Evolutionary conservation across 495 filamentous ascomycete species (phyloP).

Genomic region (Penicillium cataractarum): DNA sequence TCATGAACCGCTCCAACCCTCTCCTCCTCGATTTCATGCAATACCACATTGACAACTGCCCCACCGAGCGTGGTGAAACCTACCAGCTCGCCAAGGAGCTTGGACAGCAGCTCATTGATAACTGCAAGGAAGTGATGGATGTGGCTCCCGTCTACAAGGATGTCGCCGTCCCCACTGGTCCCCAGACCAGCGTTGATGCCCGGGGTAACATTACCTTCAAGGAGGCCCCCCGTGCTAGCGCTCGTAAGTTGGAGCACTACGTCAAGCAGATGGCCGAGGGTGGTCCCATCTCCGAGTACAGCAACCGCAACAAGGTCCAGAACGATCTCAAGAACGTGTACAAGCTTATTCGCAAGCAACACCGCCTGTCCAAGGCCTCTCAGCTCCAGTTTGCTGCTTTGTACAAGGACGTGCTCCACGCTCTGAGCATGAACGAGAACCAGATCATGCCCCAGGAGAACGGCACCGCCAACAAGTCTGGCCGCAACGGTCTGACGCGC

Average conservation of each 20-base stretch:
- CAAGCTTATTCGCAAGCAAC: constrained; percentile 96
- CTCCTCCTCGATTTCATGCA: constrained; percentile 98
- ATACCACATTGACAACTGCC: constrained; percentile 99
- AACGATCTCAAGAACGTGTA: constrained; percentile 92
- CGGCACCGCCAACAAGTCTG: constrained; percentile 65
- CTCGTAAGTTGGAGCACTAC: constrained; percentile 97
- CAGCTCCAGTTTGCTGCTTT: constrained; percentile 93
- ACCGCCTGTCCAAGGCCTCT: constrained; percentile 91
- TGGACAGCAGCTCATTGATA: constrained; percentile 93
- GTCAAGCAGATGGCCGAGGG: constrained; percentile 98
- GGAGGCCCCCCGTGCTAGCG: constrained; percentile 84
- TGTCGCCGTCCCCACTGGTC: constrained; percentile 87
- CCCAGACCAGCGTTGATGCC: constrained; percentile 85
- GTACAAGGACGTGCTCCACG: constrained; percentile 91
- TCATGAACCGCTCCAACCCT: constrained; percentile 99
- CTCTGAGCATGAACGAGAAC: constrained; percentile 93
- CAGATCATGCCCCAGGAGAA: constrained; percentile 91
- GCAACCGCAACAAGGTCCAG: constrained; percentile 96
- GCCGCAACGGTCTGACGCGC: constrained; percentile 57
- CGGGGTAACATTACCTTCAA: constrained; percentile 88
- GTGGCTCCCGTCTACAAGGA: constrained; percentile 91
- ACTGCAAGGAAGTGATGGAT: constrained; percentile 89
- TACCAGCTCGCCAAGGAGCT: constrained; percentile 96
- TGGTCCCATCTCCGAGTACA: constrained; percentile 97
- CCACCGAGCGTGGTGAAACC: constrained; percentile 93